Evolutionary conservation across 1,139 yeast species (phyloP), one percentile per base, ranked within the genome.

Genomic region (Arxiozyma telluris): DNA sequence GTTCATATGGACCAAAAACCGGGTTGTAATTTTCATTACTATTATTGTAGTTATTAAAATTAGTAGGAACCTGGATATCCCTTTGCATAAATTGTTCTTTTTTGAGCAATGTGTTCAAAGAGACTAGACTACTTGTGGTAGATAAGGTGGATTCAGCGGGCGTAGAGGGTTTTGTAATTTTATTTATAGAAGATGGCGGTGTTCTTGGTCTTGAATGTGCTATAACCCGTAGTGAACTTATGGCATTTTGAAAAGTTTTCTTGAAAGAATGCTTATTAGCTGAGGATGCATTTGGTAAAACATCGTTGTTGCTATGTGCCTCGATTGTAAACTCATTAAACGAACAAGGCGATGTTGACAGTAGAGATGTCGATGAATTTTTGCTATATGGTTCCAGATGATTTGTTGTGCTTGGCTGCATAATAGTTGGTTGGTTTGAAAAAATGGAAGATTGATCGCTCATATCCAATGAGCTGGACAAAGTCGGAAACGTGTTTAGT

Each of bases 151-250:
- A 53, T 23, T 56, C 60, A n/a, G 25, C 34, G 5, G 57, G 57
- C 1, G 60, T 52, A 12, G 52, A 43, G 4, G 60, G 59, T 44
- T 53, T 57, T 23, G 43, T 41, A n/a, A 55, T 50, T 39, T 58
- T 57, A 22, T 55, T 54, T 4, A 23, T 25, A 17, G 50, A 49
- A 18, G 50, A 50, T 15, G 46, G 44, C 6, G 50, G 39, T 9
- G 46, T 18, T 22, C 21, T 27, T 5, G 41, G 41, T 34, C 47
- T 47, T 9, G 38, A 42, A 44, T 43, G 58, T 3, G 61, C 54
- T 54, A 58, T 58, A 4, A 51, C 59, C 41, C 57, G 62, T 23
- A 60, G 41, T 11, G 62, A 52, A 41, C 53, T 55, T 41, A 61
- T 50, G 0, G 61, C 62, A 43, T 54, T 56, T 38, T 52, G 51